These are phyloP conservation scores for Phyllosticta ampelicida DNA, from an alignment of 2,329 filamentous ascomycete genomes.

Conservation along the genomic window DNA sequence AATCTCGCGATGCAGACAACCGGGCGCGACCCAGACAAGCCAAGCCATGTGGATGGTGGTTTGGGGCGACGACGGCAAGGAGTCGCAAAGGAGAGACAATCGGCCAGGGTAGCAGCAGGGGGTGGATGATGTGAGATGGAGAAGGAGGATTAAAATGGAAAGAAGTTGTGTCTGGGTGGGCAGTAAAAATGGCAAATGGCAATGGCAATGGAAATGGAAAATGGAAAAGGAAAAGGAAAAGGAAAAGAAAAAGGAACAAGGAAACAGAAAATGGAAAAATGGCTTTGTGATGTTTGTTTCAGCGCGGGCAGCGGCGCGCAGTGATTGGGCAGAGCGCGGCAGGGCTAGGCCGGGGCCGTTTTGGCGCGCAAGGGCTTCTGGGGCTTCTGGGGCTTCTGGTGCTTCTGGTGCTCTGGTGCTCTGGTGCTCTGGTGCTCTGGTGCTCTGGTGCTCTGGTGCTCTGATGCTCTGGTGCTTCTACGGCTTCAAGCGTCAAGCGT, in stretches of 20 bases:
- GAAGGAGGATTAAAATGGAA: not conserved
- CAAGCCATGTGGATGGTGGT: not conserved
- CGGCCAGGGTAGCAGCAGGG: not conserved
- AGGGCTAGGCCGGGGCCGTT: not conserved
- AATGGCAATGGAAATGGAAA: too few relatives aligned
- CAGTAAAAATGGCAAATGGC: not conserved
- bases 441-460: too few relatives aligned
- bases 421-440: too few relatives aligned
- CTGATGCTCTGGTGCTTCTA: too few relatives aligned
- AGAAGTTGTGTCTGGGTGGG: not conserved
- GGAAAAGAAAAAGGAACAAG: too few relatives aligned
- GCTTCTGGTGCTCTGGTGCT: too few relatives aligned
- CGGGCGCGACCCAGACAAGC: too few relatives aligned
- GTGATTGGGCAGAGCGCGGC: not conserved
- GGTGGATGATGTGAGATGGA: not conserved
- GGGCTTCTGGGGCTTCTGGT: too few relatives aligned
- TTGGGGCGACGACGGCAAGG: not conserved
- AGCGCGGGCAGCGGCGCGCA: not conserved
- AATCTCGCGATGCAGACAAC: not conserved
- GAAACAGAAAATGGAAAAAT: too few relatives aligned
- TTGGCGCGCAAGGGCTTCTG: slow-evolving; percentile 10
- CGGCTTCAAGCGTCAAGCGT: too few relatives aligned
- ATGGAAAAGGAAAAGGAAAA: too few relatives aligned
- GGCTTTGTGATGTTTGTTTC: not conserved
- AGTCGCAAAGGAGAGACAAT: not conserved